Percentiles rank a stretch among this genome's conserved stretches.
phyloP scores from a whole-genome alignment of 169 alveolate species.

The Plasmodium gallinaceum region DNA sequence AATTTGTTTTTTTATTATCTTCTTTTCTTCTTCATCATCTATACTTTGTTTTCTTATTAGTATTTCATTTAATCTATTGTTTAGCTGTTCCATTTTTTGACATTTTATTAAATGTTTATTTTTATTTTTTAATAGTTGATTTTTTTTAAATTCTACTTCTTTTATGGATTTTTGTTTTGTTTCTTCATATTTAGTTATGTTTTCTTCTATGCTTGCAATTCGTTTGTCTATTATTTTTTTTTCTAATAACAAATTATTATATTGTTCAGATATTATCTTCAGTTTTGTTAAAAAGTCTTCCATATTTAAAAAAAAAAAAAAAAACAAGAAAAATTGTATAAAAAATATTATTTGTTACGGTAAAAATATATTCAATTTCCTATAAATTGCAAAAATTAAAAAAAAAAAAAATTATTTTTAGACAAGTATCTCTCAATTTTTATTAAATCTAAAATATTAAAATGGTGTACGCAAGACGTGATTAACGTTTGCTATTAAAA shows the following conservation, averaged over 20 bases:
- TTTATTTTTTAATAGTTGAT: conserved; percentile 44
- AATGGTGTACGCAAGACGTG: too few species aligned
- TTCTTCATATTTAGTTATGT: conserved; percentile 61
- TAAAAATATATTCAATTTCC: too few species aligned
- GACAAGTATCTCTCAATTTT: too few species aligned
- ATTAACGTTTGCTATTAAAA: too few species aligned
- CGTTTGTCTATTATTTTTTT: conserved; percentile 62
- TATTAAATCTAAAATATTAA: too few species aligned
- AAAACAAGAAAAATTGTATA: background rate
- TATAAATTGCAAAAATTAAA: too few species aligned
- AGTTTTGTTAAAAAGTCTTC: conserved; percentile 48
- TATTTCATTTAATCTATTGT: conserved; percentile 60
- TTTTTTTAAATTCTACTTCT: conserved; percentile 56
- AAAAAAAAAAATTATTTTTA: too few species aligned
- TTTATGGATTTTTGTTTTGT: conserved; percentile 35
- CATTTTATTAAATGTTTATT: conserved; percentile 65
- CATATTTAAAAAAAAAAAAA: conserved; percentile 20
- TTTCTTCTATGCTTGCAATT: conserved; percentile 43
- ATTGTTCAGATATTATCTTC: conserved; percentile 66
- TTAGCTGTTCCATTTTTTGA: conserved; percentile 72
- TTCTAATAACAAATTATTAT: conserved; percentile 63
- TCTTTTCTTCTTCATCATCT: conserved; percentile 71
- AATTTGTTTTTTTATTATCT: conserved; percentile 50
- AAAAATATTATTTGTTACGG: background rate
- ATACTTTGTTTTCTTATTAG: conserved; percentile 64